phyloP scores from a whole-genome alignment of 495 filamentous ascomycete genomes.

The Glonium stellatum region DNA sequence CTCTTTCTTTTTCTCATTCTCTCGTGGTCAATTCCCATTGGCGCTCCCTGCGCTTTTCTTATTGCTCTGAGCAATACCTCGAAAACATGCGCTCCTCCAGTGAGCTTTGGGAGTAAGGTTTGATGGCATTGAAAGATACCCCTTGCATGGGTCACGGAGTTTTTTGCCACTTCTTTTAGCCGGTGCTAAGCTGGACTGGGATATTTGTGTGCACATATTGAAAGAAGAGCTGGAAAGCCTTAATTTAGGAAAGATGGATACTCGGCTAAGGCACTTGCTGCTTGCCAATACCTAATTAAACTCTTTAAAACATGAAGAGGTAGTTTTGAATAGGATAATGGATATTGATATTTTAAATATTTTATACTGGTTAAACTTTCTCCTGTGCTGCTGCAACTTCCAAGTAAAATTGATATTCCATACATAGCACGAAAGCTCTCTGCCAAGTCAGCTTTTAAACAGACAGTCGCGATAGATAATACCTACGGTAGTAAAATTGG shows the following conservation, averaged over 20 bases:
- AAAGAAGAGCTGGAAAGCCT: neutral
- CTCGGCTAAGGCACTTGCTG: neutral
- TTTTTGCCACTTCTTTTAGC: neutral
- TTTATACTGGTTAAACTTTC: no score
- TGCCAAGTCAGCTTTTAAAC: no score
- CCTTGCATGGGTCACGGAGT: constrained; percentile 24
- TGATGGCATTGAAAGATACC: constrained; percentile 24
- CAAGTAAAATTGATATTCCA: no score
- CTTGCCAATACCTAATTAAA: neutral
- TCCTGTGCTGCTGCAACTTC: no score
- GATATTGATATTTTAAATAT: no score
- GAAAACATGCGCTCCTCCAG: neutral
- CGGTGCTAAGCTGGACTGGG: neutral
- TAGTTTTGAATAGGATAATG: neutral
- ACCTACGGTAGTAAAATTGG: no score
- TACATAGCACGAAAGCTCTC: no score
- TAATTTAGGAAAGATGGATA: no score
- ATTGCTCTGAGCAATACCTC: neutral
- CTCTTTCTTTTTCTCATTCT: constrained; percentile 5
- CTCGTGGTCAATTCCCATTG: neutral
- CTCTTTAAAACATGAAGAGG: neutral
- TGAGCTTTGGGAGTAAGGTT: constrained; percentile 2
- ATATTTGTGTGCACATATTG: neutral
- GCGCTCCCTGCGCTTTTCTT: constrained; percentile 1
- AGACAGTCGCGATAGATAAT: no score